These are phyloP conservation scores for Candida koratica DNA, from an alignment of 805 yeast species.

Conservation along the genomic window DNA sequence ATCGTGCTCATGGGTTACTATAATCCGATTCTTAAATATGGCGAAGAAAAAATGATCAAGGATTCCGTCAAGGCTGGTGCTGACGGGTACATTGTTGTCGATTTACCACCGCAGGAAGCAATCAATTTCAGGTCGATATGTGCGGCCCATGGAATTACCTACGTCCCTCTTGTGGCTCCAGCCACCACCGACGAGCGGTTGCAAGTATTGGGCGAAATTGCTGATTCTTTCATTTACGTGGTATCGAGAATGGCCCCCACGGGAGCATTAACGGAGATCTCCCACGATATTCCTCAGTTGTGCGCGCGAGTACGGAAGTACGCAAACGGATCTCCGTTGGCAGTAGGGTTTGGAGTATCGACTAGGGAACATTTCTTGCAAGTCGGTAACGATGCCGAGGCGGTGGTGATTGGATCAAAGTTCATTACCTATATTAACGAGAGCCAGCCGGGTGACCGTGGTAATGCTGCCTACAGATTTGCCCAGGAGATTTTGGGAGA, in stretches of 20 bases:
- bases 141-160: slow-evolving; percentile 64
- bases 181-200: slow-evolving; percentile 91
- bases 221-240: slow-evolving; percentile 94
- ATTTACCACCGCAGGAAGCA: slow-evolving; percentile 98
- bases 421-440: slow-evolving; percentile 68
- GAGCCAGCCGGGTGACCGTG: slow-evolving; percentile 57
- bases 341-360: slow-evolving; percentile 96
- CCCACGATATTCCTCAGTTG: slow-evolving; percentile 59
- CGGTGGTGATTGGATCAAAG: slow-evolving; percentile 93
- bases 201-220: slow-evolving; percentile 70
- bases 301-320: slow-evolving; percentile 71
- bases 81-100: slow-evolving; percentile 91
- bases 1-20: slow-evolving; percentile 95
- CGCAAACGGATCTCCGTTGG: slow-evolving; percentile 70
- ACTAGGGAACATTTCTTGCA: slow-evolving; percentile 84
- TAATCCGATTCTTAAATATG: slow-evolving; percentile 87
- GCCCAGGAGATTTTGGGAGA: slow-evolving; percentile 67
- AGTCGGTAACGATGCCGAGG: slow-evolving; percentile 83
- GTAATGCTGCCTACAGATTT: slow-evolving; percentile 59
- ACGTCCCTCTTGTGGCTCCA: slow-evolving; percentile 94
- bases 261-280: slow-evolving; percentile 73
- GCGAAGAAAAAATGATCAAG: slow-evolving; percentile 76
- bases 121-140: slow-evolving; percentile 75
- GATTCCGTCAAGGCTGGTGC: slow-evolving; percentile 89
- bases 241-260: slow-evolving; percentile 98